Conservation (phyloP, 2,329 filamentous ascomycete genomes). For the Cordyceps fumosorosea region DNA sequence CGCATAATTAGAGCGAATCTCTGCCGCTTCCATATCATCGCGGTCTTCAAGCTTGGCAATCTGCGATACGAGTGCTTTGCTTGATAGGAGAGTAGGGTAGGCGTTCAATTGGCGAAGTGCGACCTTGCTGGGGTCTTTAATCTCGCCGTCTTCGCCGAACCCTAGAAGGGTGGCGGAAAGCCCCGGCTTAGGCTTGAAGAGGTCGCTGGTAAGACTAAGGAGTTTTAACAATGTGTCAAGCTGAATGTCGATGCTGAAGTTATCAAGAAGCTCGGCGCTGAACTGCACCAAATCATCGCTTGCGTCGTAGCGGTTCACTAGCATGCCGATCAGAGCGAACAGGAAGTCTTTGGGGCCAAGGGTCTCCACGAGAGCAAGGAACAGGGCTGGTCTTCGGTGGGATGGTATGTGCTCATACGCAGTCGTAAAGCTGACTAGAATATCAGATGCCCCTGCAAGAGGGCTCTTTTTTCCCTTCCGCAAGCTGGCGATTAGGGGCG, state of each 20-base stretch:
- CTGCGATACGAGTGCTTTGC: constrained; percentile 49
- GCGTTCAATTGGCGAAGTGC: constrained; percentile 50
- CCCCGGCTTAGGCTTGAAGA: constrained; percentile 66
- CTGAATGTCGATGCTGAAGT: constrained; percentile 69
- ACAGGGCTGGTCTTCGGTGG: constrained; percentile 75
- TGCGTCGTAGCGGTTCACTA: constrained; percentile 82
- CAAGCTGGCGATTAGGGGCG: constrained; percentile 80
- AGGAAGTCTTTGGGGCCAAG: constrained; percentile 82
- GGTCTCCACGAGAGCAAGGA: constrained; percentile 77
- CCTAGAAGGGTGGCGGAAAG: constrained; percentile 69
- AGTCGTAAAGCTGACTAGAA: constrained; percentile 91
- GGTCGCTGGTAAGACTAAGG: constrained; percentile 66
- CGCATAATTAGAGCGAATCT: constrained; percentile 62
- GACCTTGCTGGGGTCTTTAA: constrained; percentile 43
- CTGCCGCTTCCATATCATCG: constrained; percentile 60
- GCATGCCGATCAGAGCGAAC: constrained; percentile 79
- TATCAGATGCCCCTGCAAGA: constrained; percentile 75
- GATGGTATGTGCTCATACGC: constrained; percentile 94
- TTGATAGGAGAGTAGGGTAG: constrained; percentile 51
- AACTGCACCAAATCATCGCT: constrained; percentile 70
- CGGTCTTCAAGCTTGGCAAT: constrained; percentile 50
- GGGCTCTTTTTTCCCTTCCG: constrained; percentile 71
- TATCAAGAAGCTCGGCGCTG: constrained; percentile 63
- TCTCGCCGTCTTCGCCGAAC: constrained; percentile 38
- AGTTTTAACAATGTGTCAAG: constrained; percentile 72